Conservation (phyloP, 805 yeast species). For the Huiozyma sinensis region DNA sequence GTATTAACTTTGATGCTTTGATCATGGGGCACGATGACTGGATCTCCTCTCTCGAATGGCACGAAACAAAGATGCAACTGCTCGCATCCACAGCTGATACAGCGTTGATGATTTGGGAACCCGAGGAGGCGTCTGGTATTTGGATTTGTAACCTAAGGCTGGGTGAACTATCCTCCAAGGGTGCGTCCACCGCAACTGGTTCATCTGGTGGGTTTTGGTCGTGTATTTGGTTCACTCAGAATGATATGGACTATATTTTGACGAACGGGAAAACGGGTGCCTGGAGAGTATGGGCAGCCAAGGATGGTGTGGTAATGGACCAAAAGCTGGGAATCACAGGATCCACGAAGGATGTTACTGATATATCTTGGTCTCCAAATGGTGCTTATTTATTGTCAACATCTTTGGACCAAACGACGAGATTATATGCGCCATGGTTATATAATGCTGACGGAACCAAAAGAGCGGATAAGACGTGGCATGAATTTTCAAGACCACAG, state of each 20-base stretch:
- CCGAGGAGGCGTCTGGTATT: constrained; percentile 74
- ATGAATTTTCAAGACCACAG: constrained; percentile 93
- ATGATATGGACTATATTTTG: constrained; percentile 40
- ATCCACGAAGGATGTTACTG: constrained; percentile 63
- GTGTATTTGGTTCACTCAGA: constrained; percentile 54
- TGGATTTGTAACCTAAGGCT: constrained; percentile 77
- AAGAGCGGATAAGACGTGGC: constrained; percentile 44
- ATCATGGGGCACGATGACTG: constrained; percentile 98
- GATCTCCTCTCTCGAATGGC: constrained; percentile 83
- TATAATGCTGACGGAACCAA: constrained; percentile 23
- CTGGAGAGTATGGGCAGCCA: constrained; percentile 61
- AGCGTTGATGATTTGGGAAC: constrained; percentile 87
- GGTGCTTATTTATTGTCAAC: constrained; percentile 66
- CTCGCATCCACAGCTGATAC: constrained; percentile 89
- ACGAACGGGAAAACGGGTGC: constrained; percentile 92
- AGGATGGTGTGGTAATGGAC: constrained; percentile 31
- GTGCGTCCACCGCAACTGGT: constrained; percentile 97
- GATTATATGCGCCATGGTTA: constrained; percentile 63
- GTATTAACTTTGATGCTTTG: constrained; percentile 79
- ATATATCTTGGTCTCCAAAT: constrained; percentile 58
- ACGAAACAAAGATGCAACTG: constrained; percentile 42
- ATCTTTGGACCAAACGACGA: constrained; percentile 87
- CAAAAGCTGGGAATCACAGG: constrained; percentile 62
- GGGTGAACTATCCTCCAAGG: constrained; percentile 90
- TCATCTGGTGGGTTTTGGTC: constrained; percentile 70